Base-by-base conservation (phyloP, 805 yeast genomes). In the Starmerella stigmatis region DNA sequence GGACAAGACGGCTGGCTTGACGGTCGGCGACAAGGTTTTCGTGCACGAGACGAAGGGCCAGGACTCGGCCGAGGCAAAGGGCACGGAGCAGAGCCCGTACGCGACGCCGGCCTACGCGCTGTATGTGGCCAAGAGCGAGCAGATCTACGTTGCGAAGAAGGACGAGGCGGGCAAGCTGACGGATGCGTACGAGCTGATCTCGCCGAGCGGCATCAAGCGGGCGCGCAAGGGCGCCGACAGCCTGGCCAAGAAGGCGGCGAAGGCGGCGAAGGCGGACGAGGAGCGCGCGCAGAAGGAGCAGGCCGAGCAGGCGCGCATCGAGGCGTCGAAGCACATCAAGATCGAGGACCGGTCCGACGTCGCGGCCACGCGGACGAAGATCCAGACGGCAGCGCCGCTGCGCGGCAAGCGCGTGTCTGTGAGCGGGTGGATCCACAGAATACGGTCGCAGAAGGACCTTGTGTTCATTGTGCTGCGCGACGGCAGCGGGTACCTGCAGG, bases 191-290 rank as follows among this genome's bases (percentile, higher is more conserved):
- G 74, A 69, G 55, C 89, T 81, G 58, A 88, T 94, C 60, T 71
- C 86, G 15, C 86, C 95, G 5, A 79, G 94, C 43, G 96, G 95
- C 6, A 68, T 89, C 61, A 92, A 92, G 70, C 92, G 89, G 68
- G 96, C 97, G 57, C 85, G 84, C 66, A 92, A 92, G 65, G 96
- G 95, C 49, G 92, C 82, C 46, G 96, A 88, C 27, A 89, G 94
- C 5, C 69, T 92, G 52, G 85, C 76, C 67, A 89, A 88, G 70
- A 82, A 79, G 64, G 74, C 70, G 43, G 86, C 78, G 51, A 81
- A 81, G 68, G 76, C 75, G 38, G 73, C 70, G 55, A 59, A 63
- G 51, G 71, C 76, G 56, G 72, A 73, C 58, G 60, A 72, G 54
- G 76, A 73, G 29, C 78, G 77, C 54, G 67, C 65, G 54, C 67